phyloP scores from a whole-genome alignment of 176 grass and related monocot species.

The barley (Hordeum vulgare) region DNA sequence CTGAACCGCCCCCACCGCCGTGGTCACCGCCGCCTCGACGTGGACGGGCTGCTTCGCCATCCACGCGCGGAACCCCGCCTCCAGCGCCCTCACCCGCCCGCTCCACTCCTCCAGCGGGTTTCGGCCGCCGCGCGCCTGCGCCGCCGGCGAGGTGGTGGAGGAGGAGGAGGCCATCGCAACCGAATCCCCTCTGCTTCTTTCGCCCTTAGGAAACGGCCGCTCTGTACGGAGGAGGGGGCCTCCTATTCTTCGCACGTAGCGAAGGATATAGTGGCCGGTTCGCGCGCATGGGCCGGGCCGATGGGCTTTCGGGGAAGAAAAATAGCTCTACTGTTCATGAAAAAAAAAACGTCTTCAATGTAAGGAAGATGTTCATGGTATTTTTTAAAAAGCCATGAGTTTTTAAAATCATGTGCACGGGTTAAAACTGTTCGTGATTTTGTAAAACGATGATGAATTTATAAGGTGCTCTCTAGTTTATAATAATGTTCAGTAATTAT shows the following conservation, averaged over 20 bases:
- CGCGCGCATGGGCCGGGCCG: background rate
- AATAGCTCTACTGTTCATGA: too few species aligned
- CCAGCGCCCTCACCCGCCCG: conserved; percentile 33
- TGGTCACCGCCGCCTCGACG: conserved; percentile 60
- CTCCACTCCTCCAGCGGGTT: conserved; percentile 27
- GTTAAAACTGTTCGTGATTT: too few species aligned
- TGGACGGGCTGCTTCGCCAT: conserved; percentile 61
- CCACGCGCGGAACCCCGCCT: conserved; percentile 58
- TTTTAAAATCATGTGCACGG: too few species aligned
- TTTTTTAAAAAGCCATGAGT: too few species aligned
- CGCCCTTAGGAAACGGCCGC: background rate
- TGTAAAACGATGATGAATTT: too few species aligned
- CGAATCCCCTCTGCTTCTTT: background rate
- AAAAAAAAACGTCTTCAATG: too few species aligned
- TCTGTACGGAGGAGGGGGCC: background rate
- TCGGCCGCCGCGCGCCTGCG: conserved; percentile 5
- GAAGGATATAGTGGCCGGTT: background rate
- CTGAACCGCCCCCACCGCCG: conserved; percentile 54
- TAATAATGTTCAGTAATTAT: too few species aligned
- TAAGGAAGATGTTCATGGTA: too few species aligned
- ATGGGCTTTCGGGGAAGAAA: background rate
- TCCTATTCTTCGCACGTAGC: background rate
- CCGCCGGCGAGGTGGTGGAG: background rate
- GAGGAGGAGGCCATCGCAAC: conserved; percentile 12
- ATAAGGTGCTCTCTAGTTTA: too few species aligned